Percentiles rank a stretch among this genome's conserved stretches.
These are phyloP conservation scores for Talaromyces proteolyticus DNA, from an alignment of 495 filamentous ascomycete species.

Conservation along the genomic window DNA sequence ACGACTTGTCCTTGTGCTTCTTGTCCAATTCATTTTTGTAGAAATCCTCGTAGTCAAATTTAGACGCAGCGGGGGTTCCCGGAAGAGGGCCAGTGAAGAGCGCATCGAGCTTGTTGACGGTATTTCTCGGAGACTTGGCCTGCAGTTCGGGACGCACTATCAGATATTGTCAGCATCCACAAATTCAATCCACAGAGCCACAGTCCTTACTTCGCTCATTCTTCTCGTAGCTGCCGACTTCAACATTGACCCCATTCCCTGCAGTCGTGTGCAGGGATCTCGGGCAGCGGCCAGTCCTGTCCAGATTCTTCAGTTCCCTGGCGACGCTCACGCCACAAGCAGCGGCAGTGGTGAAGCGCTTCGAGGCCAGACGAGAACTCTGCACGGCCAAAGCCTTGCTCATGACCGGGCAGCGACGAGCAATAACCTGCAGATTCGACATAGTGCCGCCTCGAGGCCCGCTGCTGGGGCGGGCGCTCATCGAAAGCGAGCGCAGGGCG, in stretches of 20 bases:
- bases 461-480: conserved; percentile 59
- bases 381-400: conserved; percentile 93
- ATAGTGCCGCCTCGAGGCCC: conserved; percentile 85
- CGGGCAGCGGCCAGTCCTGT: conserved; percentile 33
- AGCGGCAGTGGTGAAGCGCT: conserved; percentile 38
- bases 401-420: conserved; percentile 96
- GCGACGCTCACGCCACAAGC: conserved; percentile 23
- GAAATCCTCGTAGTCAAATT: conserved; percentile 88
- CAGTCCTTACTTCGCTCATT: conserved; percentile 50
- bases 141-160: conserved; percentile 21
- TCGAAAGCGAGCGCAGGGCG: conserved; percentile 84
- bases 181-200: neutral
- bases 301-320: conserved; percentile 32
- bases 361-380: conserved; percentile 53
- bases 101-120: conserved; percentile 8
- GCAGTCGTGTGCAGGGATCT: conserved; percentile 78
- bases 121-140: conserved; percentile 1
- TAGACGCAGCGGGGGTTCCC: conserved; percentile 38
- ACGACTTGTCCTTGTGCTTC: conserved; percentile 99
- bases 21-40: conserved; percentile 86
- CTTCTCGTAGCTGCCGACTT: conserved; percentile 53
- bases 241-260: conserved; percentile 66
- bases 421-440: conserved; percentile 93
- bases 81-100: conserved; percentile 31
- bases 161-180: conserved; percentile 7